Percentiles rank a stretch among this genome's conserved stretches.
Evolutionary conservation across 1,284 basidiomycete genomes (phyloP).

Genomic region (Jaminaea rosea): DNA sequence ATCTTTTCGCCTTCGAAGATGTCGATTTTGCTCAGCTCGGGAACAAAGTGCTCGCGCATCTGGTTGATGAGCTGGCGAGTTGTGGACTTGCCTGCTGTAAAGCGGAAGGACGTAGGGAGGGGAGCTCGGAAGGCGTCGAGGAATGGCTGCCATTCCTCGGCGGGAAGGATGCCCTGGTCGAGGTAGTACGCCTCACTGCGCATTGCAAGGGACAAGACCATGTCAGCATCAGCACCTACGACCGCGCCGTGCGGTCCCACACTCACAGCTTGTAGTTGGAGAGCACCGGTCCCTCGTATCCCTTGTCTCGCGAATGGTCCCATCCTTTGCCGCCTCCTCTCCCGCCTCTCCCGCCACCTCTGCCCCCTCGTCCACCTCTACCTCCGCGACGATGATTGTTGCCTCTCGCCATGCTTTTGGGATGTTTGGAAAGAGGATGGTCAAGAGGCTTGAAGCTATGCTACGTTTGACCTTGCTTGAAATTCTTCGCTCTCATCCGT

Average conservation of each 20-base stretch:
- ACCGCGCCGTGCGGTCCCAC: too few species aligned
- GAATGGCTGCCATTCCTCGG: slow-evolving; percentile 67
- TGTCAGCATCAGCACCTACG: too few species aligned
- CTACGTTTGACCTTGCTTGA: too few species aligned
- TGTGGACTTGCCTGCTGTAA: slow-evolving; percentile 54
- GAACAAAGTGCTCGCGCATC: slow-evolving; percentile 57
- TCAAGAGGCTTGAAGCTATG: too few species aligned
- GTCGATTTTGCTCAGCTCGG: slow-evolving; percentile 62
- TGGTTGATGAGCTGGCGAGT: slow-evolving; percentile 35
- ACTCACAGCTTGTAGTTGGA: too few species aligned
- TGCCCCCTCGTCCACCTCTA: slow-evolving; percentile 1
- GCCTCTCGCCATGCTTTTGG: too few species aligned
- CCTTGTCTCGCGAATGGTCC: too few species aligned
- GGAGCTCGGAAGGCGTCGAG: slow-evolving; percentile 62
- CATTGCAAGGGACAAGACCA: too few species aligned
- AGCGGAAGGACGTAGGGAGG: slow-evolving; percentile 86
- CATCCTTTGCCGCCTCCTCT: neutral
- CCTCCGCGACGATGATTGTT: too few species aligned
- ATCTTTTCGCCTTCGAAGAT: slow-evolving; percentile 66
- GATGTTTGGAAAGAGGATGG: too few species aligned
- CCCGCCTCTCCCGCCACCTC: neutral
- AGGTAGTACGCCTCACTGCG: slow-evolving; percentile 44
- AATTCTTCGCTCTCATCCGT: too few species aligned
- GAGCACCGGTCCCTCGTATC: too few species aligned
- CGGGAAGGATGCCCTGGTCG: slow-evolving; percentile 37